Base-by-base conservation (phyloP, 805 yeast species). In the Zygosaccharomyces bisporus region DNA sequence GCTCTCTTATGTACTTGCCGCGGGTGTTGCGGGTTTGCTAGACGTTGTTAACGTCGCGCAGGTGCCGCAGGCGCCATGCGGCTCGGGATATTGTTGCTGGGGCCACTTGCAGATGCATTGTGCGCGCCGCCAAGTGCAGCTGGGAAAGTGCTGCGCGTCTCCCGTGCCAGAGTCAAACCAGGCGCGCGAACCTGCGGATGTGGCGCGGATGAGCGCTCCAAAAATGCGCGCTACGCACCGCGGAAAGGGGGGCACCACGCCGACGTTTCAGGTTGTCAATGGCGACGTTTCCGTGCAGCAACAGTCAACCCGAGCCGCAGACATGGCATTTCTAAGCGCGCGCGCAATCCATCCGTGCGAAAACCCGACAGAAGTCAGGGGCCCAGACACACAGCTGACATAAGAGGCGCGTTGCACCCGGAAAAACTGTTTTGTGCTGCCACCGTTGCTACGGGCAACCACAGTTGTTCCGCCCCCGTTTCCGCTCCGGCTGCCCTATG, bases 21-120 rank as follows among this genome's bases (percentile, higher is more conserved):
- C 30, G 30, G 30, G 13, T 6, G 13, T 7, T 7, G 30, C n/a
- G 13, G 24, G 24, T n/a, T n/a, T n/a, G n/a, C n/a, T n/a, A n/a
- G 13, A 21, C 25, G 25, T 21, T 21, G 25, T 9, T 21, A 9
- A 21, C 8, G 25, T 21, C 9, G 25, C 25, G 25, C 25, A 9
- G 30, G 13, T 6, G 30, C 3, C 31, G 31, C 7, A 14, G 10
- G 31, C 16, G 31, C 31, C 4, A 27, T 6, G 31, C 31, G 31
- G 13, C 31, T n/a, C 31, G 33, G 32, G 20, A 37, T 14, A 14
- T 14, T 35, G 39, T 37, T 37, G 40, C 40, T 12, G 40, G 40
- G 40, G 40, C 14, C 40, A 37, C 31, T n/a, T 25, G 40, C 32
- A 37, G 23, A 37, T 37, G 33, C 40, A 37, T 37, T 37, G 40